These are phyloP conservation scores for Xylaria sp. DNA, from an alignment of 2,329 filamentous ascomycete species.

Conservation along the genomic window DNA sequence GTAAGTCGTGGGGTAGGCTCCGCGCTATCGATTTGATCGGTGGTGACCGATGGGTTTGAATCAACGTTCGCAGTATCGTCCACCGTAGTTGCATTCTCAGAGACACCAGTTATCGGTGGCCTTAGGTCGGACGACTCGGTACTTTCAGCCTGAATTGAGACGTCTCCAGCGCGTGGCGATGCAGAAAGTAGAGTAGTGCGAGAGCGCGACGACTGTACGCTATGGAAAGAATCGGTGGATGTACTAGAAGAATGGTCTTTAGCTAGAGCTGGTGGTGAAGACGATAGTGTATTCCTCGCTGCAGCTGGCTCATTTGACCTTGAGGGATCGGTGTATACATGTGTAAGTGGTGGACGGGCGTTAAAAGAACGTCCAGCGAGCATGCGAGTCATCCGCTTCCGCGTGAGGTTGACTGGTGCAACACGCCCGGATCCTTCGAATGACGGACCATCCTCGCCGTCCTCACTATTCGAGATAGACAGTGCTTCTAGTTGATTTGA, in stretches of 20 bases:
- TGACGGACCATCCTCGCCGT: constrained; percentile 29
- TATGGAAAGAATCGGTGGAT: constrained; percentile 61
- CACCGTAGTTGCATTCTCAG: constrained; percentile 45
- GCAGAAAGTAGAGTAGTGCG: constrained; percentile 50
- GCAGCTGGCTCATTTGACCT: constrained; percentile 30
- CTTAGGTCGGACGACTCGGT: constrained; percentile 44
- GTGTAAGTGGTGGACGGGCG: constrained; percentile 49
- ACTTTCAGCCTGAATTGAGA: constrained; percentile 49
- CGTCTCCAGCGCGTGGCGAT: constrained; percentile 47
- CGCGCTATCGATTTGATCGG: constrained; percentile 36
- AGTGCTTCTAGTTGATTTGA: background rate
- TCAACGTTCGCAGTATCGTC: constrained; percentile 35
- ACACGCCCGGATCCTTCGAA: constrained; percentile 40
- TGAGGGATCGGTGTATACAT: constrained; percentile 50
- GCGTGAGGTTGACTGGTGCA: constrained; percentile 37
- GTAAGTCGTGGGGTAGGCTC: constrained; percentile 33
- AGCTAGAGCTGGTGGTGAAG: constrained; percentile 32
- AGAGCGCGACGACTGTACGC: constrained; percentile 58
- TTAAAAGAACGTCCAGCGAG: constrained; percentile 45
- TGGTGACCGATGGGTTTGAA: constrained; percentile 37
- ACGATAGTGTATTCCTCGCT: constrained; percentile 26
- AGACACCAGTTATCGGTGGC: constrained; percentile 41
- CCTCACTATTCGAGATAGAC: constrained; percentile 7
- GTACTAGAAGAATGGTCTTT: constrained; percentile 51
- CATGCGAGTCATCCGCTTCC: constrained; percentile 39